Evolutionary conservation across 768 basidiomycete genomes (phyloP).

Genomic region (Suillus luteus): DNA sequence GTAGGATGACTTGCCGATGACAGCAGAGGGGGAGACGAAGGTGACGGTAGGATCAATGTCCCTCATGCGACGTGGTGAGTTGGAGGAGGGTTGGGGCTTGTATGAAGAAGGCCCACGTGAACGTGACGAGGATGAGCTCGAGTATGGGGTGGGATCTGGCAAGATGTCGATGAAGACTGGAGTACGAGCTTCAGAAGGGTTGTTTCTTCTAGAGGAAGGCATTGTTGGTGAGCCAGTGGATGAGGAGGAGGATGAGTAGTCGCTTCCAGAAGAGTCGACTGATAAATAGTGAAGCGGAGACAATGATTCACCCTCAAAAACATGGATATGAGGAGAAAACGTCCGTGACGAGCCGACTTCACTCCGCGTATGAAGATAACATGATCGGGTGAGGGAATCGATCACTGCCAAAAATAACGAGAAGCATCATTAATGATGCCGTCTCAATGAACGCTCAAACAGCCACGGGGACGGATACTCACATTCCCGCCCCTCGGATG

Average conservation of each 20-base stretch:
- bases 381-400: constrained; percentile 35
- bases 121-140: constrained; percentile 6
- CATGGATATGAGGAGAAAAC: constrained; percentile 19
- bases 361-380: constrained; percentile 30
- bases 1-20: constrained; percentile 57
- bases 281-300: constrained; percentile 30
- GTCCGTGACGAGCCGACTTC: constrained; percentile 26
- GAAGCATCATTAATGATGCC: constrained; percentile 28
- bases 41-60: constrained; percentile 70
- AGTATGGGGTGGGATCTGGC: constrained; percentile 20
- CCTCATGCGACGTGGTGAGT: constrained; percentile 51
- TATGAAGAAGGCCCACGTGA: constrained; percentile 4
- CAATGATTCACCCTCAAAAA: constrained; percentile 19
- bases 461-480: constrained; percentile 32
- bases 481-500: constrained; percentile 72
- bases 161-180: constrained; percentile 38
- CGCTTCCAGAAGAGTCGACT: constrained; percentile 15
- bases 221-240: constrained; percentile 25
- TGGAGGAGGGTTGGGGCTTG: constrained; percentile 13
- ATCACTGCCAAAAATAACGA: constrained; percentile 38
- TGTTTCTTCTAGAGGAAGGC: constrained; percentile 26
- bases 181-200: constrained; percentile 27
- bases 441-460: constrained; percentile 29
- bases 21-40: constrained; percentile 50
- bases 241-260: constrained; percentile 23